These are phyloP conservation scores for Nicotiana tabacum DNA, from an alignment of 257 asterid species.

Conservation along the genomic window DNA sequence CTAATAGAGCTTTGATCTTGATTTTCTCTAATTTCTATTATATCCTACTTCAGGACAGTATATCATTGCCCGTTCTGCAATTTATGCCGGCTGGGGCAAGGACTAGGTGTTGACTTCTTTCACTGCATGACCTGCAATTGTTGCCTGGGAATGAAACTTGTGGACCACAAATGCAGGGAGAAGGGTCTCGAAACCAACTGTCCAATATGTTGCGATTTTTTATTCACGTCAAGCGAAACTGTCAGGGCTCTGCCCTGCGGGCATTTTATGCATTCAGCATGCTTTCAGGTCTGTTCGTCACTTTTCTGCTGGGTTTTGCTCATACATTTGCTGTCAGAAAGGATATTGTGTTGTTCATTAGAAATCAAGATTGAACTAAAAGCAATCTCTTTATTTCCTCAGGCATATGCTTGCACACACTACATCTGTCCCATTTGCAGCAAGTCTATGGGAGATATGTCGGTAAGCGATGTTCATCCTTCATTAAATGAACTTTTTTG, in stretches of 20 bases:
- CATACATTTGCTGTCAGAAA: background rate
- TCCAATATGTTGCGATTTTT: conserved; percentile 89
- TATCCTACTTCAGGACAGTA: conserved; percentile 54
- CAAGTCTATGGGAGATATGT: conserved; percentile 99
- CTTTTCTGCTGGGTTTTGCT: conserved; percentile 3
- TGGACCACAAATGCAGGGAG: conserved; percentile 91
- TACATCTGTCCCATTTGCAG: conserved; percentile 94
- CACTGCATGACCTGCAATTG: conserved; percentile 98
- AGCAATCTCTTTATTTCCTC: conserved; percentile 19
- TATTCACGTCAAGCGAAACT: conserved; percentile 88
- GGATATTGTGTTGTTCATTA: background rate
- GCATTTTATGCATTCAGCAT: conserved; percentile 97
- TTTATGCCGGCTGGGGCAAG: conserved; percentile 88
- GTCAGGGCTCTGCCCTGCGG: conserved; percentile 97
- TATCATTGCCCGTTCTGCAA: conserved; percentile 98
- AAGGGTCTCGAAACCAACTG: conserved; percentile 96
- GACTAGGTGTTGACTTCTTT: conserved; percentile 86
- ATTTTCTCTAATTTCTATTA: background rate
- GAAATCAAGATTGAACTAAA: background rate
- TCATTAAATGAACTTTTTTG: background rate
- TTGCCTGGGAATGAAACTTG: conserved; percentile 71
- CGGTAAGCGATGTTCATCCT: conserved; percentile 54
- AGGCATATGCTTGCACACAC: conserved; percentile 96
- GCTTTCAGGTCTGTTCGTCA: conserved; percentile 69
- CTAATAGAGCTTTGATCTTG: background rate